phyloP scores from a whole-genome alignment of 106 monocot genomes.

The Triglochin maritima region DNA sequence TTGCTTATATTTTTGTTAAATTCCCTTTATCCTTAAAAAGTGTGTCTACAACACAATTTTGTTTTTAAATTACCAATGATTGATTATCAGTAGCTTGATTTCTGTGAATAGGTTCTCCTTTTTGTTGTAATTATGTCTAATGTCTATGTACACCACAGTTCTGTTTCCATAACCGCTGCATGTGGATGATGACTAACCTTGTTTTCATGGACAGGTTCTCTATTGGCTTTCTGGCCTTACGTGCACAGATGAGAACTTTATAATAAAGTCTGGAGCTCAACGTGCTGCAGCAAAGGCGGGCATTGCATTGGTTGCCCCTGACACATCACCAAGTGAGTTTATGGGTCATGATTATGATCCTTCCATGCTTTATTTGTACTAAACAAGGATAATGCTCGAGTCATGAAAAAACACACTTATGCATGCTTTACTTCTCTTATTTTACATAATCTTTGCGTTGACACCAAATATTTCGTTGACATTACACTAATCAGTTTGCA shows the following conservation, averaged over 20 bases:
- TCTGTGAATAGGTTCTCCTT: background rate
- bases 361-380: background rate
- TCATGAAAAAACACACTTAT: background rate
- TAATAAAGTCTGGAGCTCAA: constrained; percentile 85
- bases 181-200: background rate
- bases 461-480: too few relatives aligned
- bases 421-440: background rate
- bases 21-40: too few relatives aligned
- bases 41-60: too few relatives aligned
- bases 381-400: background rate
- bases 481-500: too few relatives aligned
- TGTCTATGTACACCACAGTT: background rate
- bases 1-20: too few relatives aligned
- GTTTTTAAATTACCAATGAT: background rate
- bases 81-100: background rate
- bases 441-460: too few relatives aligned
- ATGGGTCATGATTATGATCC: background rate
- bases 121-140: background rate
- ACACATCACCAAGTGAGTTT: constrained; percentile 80
- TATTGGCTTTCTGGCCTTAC: constrained; percentile 95
- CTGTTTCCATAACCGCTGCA: background rate
- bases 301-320: constrained; percentile 78
- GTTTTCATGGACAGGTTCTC: constrained; percentile 38
- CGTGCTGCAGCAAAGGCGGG: constrained; percentile 55
- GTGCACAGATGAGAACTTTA: constrained; percentile 89